These are phyloP conservation scores for Diaporthe citri DNA, from an alignment of 2,329 filamentous ascomycete genomes.

Conservation along the genomic window DNA sequence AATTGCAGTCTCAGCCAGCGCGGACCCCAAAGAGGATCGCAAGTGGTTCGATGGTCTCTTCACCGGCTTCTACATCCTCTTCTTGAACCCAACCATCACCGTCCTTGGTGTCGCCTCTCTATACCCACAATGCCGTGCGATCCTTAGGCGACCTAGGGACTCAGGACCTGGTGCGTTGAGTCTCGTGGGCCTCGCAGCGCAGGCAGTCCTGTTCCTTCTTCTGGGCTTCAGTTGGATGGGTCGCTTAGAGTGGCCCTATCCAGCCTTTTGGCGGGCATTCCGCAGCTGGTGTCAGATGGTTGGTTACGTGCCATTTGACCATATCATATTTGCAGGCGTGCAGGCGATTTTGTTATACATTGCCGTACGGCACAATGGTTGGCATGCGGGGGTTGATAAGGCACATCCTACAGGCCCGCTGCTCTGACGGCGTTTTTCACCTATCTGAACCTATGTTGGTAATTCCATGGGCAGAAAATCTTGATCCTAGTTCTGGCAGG, in stretches of 20 bases:
- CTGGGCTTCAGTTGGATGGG: neutral
- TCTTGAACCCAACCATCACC: neutral
- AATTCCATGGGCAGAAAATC: neutral
- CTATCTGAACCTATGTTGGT: neutral
- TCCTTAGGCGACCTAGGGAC: neutral
- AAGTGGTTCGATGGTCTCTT: neutral
- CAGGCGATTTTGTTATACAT: neutral
- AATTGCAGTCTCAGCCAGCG: neutral
- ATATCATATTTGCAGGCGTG: neutral
- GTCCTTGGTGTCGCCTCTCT: neutral
- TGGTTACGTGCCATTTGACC: neutral
- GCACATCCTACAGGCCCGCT: neutral
- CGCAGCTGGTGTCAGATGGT: neutral
- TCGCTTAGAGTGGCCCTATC: neutral
- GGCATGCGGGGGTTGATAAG: neutral
- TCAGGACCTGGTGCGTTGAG: neutral
- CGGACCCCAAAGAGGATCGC: neutral
- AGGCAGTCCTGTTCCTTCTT: neutral
- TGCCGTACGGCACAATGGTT: neutral
- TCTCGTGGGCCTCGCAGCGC: neutral
- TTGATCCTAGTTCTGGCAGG: neutral
- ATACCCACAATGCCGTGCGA: neutral
- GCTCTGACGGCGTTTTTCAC: neutral
- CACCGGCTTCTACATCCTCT: neutral
- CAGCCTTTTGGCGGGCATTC: neutral